Conservation (phyloP, 768 basidiomycete species). For the Leccinum subgranulosum region DNA sequence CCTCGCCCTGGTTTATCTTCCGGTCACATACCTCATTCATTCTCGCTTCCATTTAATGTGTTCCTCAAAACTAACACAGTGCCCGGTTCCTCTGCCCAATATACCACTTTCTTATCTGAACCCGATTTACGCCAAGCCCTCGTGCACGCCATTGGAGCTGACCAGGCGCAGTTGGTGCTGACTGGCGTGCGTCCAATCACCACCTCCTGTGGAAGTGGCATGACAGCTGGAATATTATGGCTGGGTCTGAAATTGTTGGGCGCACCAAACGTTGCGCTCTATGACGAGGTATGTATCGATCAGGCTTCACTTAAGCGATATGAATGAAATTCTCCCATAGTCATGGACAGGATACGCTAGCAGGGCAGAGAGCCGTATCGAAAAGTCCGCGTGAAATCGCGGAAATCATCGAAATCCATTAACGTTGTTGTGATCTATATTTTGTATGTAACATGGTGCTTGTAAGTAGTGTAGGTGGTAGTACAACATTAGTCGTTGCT, state of each 20-base stretch:
- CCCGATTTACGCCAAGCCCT: slow-evolving; percentile 60
- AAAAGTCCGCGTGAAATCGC: slow-evolving; percentile 36
- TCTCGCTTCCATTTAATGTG: slow-evolving; percentile 77
- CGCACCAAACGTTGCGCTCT: slow-evolving; percentile 62
- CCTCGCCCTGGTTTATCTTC: slow-evolving; percentile 85
- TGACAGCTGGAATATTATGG: slow-evolving; percentile 97
- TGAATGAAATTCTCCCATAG: slow-evolving; percentile 40
- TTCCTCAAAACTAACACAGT: slow-evolving; percentile 53
- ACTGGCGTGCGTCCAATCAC: slow-evolving; percentile 60
- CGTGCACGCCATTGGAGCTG: slow-evolving; percentile 57
- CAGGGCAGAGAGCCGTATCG: slow-evolving; percentile 70
- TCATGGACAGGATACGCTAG: slow-evolving; percentile 95
- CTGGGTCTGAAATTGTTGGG: slow-evolving; percentile 79
- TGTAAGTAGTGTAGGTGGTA: slow-evolving; percentile 23
- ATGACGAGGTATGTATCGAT: slow-evolving; percentile 78
- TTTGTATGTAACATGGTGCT: slow-evolving; percentile 8
- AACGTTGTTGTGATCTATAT: slow-evolving; percentile 6
- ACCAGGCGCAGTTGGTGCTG: slow-evolving; percentile 53
- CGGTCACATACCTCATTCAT: slow-evolving; percentile 89
- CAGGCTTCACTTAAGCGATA: slow-evolving; percentile 8
- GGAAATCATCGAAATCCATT: slow-evolving; percentile 7
- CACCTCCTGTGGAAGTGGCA: slow-evolving; percentile 90
- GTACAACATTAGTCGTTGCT: slow-evolving; percentile 28
- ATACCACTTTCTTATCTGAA: slow-evolving; percentile 57
- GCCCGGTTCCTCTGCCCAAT: slow-evolving; percentile 39